phyloP scores from a whole-genome alignment of 2,329 filamentous ascomycete genomes.

The Parascedosporium putredinis region DNA sequence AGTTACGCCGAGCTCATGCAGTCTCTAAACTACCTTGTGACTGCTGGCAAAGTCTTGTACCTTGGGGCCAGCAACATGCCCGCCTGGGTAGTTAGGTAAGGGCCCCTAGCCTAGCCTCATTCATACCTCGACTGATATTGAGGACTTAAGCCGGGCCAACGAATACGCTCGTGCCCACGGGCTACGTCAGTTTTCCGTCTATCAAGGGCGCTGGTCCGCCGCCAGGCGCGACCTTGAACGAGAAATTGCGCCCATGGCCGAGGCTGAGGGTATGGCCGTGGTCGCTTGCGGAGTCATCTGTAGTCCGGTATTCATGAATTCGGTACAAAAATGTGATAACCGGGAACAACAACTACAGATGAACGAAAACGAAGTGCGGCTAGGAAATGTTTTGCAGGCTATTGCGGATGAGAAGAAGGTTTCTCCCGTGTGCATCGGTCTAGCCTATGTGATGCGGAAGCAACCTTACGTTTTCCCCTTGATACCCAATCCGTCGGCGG shows the following conservation, averaged over 20 bases:
- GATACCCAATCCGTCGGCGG: constrained; percentile 57
- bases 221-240: constrained; percentile 28
- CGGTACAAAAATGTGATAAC: constrained; percentile 13
- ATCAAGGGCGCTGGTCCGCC: constrained; percentile 32
- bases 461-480: constrained; percentile 64
- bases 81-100: constrained; percentile 19
- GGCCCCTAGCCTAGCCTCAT: background rate
- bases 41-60: constrained; percentile 19
- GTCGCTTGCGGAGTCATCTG: constrained; percentile 49
- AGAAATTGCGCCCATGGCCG: constrained; percentile 34
- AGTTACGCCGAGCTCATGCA: constrained; percentile 19
- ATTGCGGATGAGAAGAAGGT: constrained; percentile 36
- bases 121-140: background rate
- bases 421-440: constrained; percentile 32
- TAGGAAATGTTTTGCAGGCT: constrained; percentile 35
- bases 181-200: constrained; percentile 21
- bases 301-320: constrained; percentile 34
- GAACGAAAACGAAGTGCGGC: constrained; percentile 40
- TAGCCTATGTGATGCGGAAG: constrained; percentile 67
- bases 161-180: constrained; percentile 18
- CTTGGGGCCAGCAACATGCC: constrained; percentile 21
- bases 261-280: constrained; percentile 37
- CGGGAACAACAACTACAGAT: too few relatives aligned
- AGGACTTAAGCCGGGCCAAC: constrained; percentile 14
- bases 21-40: constrained; percentile 16